Conservation (phyloP, 352 stramenopile species). For the Globisporangium yorkense region DNA sequence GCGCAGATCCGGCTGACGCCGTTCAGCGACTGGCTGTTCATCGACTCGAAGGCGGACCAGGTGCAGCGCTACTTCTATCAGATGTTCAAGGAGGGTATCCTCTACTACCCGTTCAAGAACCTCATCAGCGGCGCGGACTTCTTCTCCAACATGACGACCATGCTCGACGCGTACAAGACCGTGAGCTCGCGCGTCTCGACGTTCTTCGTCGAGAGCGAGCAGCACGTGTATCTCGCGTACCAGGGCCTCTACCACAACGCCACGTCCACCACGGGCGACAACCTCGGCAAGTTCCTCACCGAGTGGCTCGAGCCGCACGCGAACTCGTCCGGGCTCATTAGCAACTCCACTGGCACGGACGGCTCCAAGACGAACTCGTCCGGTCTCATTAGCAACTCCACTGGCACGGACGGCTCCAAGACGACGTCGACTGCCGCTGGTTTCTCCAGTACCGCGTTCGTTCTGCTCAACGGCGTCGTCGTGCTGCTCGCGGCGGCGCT, state of each 20-base stretch:
- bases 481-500: conserved; percentile 8
- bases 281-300: conserved; percentile 19
- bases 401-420: neutral
- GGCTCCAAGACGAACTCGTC: conserved; percentile 8
- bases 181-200: conserved; percentile 38
- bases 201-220: conserved; percentile 39
- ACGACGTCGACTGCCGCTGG: neutral
- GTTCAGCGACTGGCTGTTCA: conserved; percentile 52
- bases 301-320: conserved; percentile 18
- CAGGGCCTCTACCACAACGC: conserved; percentile 36
- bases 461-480: conserved; percentile 7
- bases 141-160: conserved; percentile 44
- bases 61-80: conserved; percentile 69
- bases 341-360: neutral
- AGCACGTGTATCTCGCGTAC: conserved; percentile 49
- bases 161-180: conserved; percentile 46
- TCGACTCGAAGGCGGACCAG: conserved; percentile 54
- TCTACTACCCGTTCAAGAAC: conserved; percentile 44
- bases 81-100: conserved; percentile 41
- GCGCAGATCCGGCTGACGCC: conserved; percentile 17
- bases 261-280: conserved; percentile 30
- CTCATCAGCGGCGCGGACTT: conserved; percentile 51
- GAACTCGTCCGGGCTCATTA: conserved; percentile 4
- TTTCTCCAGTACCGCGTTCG: neutral
- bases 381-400: neutral